A percentile compares a stretch with the other conserved stretches of the same genome.
phyloP scores from a whole-genome alignment of 2,329 filamentous ascomycete species.

The Claviceps citrina region DNA sequence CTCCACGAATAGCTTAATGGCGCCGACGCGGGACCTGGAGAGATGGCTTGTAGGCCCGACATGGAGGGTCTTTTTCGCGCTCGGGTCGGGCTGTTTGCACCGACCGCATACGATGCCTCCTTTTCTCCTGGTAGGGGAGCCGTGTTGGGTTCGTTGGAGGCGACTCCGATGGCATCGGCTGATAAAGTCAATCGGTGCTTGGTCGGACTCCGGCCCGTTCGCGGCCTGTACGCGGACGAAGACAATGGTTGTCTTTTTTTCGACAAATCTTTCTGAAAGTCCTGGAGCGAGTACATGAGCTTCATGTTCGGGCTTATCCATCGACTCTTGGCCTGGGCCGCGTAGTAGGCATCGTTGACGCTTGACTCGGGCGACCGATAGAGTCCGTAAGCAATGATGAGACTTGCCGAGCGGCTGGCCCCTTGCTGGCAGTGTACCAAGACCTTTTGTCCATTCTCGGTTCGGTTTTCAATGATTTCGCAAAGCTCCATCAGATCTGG shows the following conservation, averaged over 20 bases:
- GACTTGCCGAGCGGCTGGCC: slow-evolving; percentile 67
- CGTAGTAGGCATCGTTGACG: slow-evolving; percentile 71
- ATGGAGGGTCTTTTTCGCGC: slow-evolving; percentile 39
- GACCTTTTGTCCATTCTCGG: slow-evolving; percentile 60
- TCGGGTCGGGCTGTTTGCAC: slow-evolving; percentile 28
- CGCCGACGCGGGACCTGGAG: slow-evolving; percentile 51
- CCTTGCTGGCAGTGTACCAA: slow-evolving; percentile 77
- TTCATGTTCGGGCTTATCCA: slow-evolving; percentile 93
- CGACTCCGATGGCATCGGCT: slow-evolving; percentile 38
- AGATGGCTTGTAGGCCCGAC: slow-evolving; percentile 33
- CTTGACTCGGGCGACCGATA: slow-evolving; percentile 62
- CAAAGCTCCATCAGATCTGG: slow-evolving; percentile 61
- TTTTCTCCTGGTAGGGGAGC: slow-evolving; percentile 44
- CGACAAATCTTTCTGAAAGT: slow-evolving; percentile 53
- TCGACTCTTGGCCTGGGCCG: slow-evolving; percentile 63
- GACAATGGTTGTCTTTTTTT: slow-evolving; percentile 31
- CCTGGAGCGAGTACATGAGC: slow-evolving; percentile 75
- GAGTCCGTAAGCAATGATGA: slow-evolving; percentile 75
- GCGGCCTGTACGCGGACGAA: slow-evolving; percentile 32
- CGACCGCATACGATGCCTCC: slow-evolving; percentile 23
- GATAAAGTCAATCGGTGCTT: slow-evolving; percentile 47
- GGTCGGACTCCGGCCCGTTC: slow-evolving; percentile 37
- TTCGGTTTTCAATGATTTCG: slow-evolving; percentile 58
- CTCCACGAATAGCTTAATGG: slow-evolving; percentile 48
- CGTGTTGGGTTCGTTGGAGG: slow-evolving; percentile 41